phyloP scores from a whole-genome alignment of 1,284 basidiomycete species.

The Naganishia liquefaciens region DNA sequence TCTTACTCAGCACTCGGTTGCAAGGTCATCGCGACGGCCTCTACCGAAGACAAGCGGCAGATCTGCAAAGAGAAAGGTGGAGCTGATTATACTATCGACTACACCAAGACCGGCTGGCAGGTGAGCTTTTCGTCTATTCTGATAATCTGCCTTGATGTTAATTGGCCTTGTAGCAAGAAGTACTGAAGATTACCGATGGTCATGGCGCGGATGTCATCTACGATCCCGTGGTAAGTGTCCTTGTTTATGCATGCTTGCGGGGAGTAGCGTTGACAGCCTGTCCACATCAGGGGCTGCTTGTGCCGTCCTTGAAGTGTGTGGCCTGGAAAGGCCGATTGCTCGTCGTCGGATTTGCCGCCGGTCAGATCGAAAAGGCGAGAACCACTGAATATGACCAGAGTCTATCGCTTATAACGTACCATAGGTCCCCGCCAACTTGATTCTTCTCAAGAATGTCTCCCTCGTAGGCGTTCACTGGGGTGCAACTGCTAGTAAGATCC shows the following conservation, averaged over 20 bases:
- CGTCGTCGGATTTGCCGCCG: slow-evolving; percentile 88
- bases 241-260: background rate
- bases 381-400: slow-evolving; percentile 26
- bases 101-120: slow-evolving; percentile 54
- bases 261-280: background rate
- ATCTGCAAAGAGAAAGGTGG: slow-evolving; percentile 52
- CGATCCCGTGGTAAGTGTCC: slow-evolving; percentile 75
- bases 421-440: slow-evolving; percentile 76
- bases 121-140: slow-evolving; percentile 32
- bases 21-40: slow-evolving; percentile 57
- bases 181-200: slow-evolving; percentile 68
- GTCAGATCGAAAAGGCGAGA: slow-evolving; percentile 79
- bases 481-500: slow-evolving; percentile 66
- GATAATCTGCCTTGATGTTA: slow-evolving; percentile 51
- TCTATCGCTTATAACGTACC: background rate
- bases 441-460: slow-evolving; percentile 82
- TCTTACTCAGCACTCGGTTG: slow-evolving; percentile 43
- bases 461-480: slow-evolving; percentile 84
- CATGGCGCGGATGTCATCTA: slow-evolving; percentile 84
- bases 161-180: slow-evolving; percentile 52
- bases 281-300: slow-evolving; percentile 40
- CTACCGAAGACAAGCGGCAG: slow-evolving; percentile 52
- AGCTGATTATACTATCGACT: slow-evolving; percentile 54
- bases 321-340: slow-evolving; percentile 90
- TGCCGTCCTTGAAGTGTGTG: slow-evolving; percentile 72